phyloP scores from a whole-genome alignment of 2,329 filamentous ascomycete species.

The Aspergillus quadrilineatus region DNA sequence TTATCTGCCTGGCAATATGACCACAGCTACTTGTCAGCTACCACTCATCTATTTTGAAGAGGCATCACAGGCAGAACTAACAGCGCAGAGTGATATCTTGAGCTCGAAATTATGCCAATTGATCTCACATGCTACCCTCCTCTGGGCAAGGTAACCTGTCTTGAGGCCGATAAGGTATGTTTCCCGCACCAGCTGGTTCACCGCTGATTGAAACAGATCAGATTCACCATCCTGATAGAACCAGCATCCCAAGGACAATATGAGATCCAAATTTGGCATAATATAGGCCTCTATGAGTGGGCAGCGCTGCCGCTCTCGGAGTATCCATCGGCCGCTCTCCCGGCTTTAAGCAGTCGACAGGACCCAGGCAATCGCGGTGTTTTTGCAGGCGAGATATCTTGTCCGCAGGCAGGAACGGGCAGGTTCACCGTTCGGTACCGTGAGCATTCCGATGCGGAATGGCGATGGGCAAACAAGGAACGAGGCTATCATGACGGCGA shows the following conservation, averaged over 20 bases:
- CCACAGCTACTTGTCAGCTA: not conserved
- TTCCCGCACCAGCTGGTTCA: no score
- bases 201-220: constrained; percentile 38
- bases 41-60: not conserved
- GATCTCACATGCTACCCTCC: constrained; percentile 67
- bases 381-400: constrained; percentile 31
- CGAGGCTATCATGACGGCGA: constrained; percentile 42
- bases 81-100: not conserved
- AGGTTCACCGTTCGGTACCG: constrained; percentile 48
- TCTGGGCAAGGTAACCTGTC: constrained; percentile 69
- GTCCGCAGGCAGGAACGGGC: constrained; percentile 33
- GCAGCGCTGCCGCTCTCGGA: constrained; percentile 56
- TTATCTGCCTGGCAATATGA: not conserved
- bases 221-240: constrained; percentile 70
- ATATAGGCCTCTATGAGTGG: constrained; percentile 60
- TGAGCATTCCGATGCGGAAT: constrained; percentile 35
- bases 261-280: constrained; percentile 72
- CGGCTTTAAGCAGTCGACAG: constrained; percentile 28
- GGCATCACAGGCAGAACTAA: not conserved
- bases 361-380: constrained; percentile 34
- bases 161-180: constrained; percentile 43
- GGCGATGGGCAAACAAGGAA: constrained; percentile 48
- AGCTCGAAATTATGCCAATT: constrained; percentile 46
- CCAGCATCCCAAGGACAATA: constrained; percentile 59
- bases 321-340: constrained; percentile 25